Conservation (phyloP, 495 filamentous ascomycete species). For the Halenospora varia region DNA sequence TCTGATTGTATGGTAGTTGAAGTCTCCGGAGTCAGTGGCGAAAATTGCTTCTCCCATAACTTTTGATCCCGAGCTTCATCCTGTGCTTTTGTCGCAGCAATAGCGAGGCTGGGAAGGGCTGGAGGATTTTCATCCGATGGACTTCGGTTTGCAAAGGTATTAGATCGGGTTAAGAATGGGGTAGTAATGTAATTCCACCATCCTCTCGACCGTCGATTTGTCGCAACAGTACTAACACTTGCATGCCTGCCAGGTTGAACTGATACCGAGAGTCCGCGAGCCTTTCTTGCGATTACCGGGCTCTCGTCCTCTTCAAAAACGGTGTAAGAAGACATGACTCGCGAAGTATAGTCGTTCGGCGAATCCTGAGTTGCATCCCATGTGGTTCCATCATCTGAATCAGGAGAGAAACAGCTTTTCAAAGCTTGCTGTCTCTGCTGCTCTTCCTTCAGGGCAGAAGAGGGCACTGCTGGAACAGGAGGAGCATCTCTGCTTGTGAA, state of each 20-base stretch:
- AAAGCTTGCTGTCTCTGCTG: constrained; percentile 20
- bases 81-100: constrained; percentile 28
- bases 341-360: constrained; percentile 23
- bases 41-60: constrained; percentile 39
- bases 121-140: constrained; percentile 27
- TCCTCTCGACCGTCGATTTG: constrained; percentile 54
- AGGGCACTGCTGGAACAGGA: constrained; percentile 21
- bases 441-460: constrained; percentile 17
- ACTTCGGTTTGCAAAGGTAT: constrained; percentile 31
- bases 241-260: constrained; percentile 7
- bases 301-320: constrained; percentile 56
- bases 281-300: constrained; percentile 24
- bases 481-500: constrained; percentile 11
- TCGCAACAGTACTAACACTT: constrained; percentile 36
- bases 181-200: constrained; percentile 90
- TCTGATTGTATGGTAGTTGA: constrained; percentile 21
- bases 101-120: constrained; percentile 28
- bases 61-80: constrained; percentile 16
- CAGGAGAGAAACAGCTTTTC: constrained; percentile 26
- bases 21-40: constrained; percentile 25
- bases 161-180: constrained; percentile 56
- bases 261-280: constrained; percentile 24
- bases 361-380: constrained; percentile 15
- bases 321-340: constrained; percentile 33
- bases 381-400: constrained; percentile 22